phyloP scores from a whole-genome alignment of 192 early-diverging fungal genomes.

The Gonapodya prolifera region DNA sequence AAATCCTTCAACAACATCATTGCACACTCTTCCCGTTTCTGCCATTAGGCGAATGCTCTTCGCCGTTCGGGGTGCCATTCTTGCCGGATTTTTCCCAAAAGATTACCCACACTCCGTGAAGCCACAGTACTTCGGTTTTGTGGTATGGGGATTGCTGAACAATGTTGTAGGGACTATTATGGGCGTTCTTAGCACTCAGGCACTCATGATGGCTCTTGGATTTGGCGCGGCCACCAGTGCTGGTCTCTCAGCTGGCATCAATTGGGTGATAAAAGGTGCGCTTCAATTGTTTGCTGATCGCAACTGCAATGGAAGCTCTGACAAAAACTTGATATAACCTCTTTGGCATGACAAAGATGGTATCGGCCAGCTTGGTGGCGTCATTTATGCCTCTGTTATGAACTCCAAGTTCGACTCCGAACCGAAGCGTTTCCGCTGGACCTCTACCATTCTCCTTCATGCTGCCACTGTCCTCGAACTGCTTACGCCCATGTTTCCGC shows the following conservation, averaged over 20 bases:
- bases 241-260: slow-evolving; percentile 61
- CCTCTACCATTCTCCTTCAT: slow-evolving; percentile 57
- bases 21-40: no score
- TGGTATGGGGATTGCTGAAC: slow-evolving; percentile 67
- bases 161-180: slow-evolving; percentile 66
- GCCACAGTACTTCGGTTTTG: slow-evolving; percentile 57
- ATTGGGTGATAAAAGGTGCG: slow-evolving; percentile 68
- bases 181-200: slow-evolving; percentile 68
- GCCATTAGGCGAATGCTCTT: no score
- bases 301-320: background rate
- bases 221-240: slow-evolving; percentile 51
- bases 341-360: slow-evolving; percentile 38
- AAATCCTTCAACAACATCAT: no score
- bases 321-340: background rate
- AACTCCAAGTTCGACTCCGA: slow-evolving; percentile 68
- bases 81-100: slow-evolving; percentile 56
- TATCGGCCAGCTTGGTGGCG: slow-evolving; percentile 71
- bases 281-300: background rate
- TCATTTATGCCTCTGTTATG: slow-evolving; percentile 64
- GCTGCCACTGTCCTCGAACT: slow-evolving; percentile 62
- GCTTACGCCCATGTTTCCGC: slow-evolving; percentile 65
- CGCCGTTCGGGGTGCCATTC: background rate
- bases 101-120: slow-evolving; percentile 61
- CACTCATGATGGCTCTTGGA: slow-evolving; percentile 73
- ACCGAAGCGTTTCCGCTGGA: slow-evolving; percentile 71